Evolutionary conservation across 2,329 filamentous ascomycete genomes (phyloP), one percentile per base, ranked within the genome.

Genomic region (Aureobasidium sp.): DNA sequence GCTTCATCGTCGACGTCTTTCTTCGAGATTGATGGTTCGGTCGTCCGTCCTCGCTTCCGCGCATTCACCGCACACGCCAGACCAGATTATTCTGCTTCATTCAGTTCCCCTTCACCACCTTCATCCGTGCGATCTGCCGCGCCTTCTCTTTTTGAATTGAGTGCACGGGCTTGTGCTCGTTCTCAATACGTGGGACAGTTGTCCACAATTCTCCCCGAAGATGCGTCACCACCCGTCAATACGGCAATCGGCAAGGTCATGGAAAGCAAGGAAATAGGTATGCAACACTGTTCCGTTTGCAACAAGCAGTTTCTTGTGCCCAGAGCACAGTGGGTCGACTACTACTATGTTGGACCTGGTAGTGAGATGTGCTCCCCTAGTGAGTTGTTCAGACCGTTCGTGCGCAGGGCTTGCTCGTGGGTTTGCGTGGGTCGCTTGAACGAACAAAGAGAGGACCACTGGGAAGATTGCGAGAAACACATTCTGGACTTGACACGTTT

Each of bases 141-240:
- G 7, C 73, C 73, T 4, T 74, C 74, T 3, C 69, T 76, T 14
- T 72, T 75, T 58, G 73, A 75, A 53, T 67, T 74, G 9, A 67
- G 70, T 12, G 64, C 73, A 7, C 68, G 67, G n/a, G 56, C 66
- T 3, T 67, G 67, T 12, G 68, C 69, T 49, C 42, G 61, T 9
- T 65, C 64, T 25, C 69, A 65, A 59, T 66, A 67, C 37, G 63
- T 72, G 5, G 53, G 65, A 17, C 68, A 72, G n/a, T 47, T 73
- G 4, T 61, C 64, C 9, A 37, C 61, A 0, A 62, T 65, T 17
- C 34, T 72, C 15, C 68, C 69, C 0, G 44, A 47, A 7, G 64
- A 67, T 15, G 57, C 42, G 3, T 67, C 67, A 4, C 39, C 59
- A 0, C 51, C 64, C 7, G 62, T 74, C 25, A 58, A 55, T 17